Evolutionary conservation across 2,329 filamentous ascomycete species (phyloP).

Genomic region (Sarocladium brachiariae): DNA sequence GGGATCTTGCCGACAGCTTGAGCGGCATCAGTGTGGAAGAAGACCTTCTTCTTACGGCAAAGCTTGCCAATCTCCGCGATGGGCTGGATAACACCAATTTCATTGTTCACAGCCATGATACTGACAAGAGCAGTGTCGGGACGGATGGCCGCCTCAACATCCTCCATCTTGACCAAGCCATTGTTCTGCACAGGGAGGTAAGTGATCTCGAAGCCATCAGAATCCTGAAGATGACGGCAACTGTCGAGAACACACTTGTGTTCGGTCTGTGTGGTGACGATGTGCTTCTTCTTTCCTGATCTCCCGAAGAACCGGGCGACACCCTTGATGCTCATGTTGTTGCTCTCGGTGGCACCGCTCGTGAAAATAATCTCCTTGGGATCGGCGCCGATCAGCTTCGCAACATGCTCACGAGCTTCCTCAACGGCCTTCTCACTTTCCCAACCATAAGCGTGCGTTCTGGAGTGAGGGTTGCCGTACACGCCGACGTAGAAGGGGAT

Average conservation of each 20-base stretch:
- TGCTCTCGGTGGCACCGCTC: conserved; percentile 94
- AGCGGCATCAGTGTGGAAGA: conserved; percentile 95
- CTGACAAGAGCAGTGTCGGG: conserved; percentile 90
- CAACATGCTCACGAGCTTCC: conserved; percentile 75
- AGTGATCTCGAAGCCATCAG: conserved; percentile 90
- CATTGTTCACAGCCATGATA: conserved; percentile 99
- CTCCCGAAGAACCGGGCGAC: conserved; percentile 93
- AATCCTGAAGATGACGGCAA: conserved; percentile 88
- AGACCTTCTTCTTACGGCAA: conserved; percentile 86
- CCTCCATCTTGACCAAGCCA: conserved; percentile 76
- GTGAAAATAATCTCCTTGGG: conserved; percentile 99
- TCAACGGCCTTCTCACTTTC: conserved; percentile 94
- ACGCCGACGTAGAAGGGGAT: conserved; percentile 87
- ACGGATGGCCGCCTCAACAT: conserved; percentile 81
- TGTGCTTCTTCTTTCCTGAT: conserved; percentile 94
- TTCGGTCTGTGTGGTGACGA: conserved; percentile 95
- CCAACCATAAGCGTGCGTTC: conserved; percentile 98
- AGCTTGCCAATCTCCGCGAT: conserved; percentile 88
- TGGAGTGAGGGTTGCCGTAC: conserved; percentile 94
- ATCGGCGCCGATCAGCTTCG: conserved; percentile 83
- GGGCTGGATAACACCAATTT: conserved; percentile 98
- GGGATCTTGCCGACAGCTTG: conserved; percentile 99
- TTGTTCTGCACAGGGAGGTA: conserved; percentile 86
- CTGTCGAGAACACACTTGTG: conserved; percentile 99
- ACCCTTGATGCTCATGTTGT: conserved; percentile 99